Base-by-base conservation (phyloP, 768 basidiomycete species). In the Tylopilus rubrobrunneus region DNA sequence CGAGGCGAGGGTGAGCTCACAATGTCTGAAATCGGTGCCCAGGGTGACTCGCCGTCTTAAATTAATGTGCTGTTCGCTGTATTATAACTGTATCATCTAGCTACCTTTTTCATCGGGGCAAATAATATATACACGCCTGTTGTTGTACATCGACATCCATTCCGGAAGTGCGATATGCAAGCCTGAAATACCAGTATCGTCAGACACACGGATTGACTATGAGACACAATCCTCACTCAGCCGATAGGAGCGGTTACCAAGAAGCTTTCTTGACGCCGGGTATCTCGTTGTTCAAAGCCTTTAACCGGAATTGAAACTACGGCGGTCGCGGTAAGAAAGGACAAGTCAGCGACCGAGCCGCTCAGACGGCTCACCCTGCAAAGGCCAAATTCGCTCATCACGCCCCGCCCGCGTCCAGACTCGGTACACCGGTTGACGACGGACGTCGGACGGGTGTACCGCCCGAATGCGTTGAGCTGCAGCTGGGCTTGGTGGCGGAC, bases 401-500 rank as follows among this genome's bases (percentile, higher is more conserved):
- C 76, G 50, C 94, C 96, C 56, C 92, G 80, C 7, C 92, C 93
- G 54, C 85, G 78, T 1, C 96, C 96, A 9, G 90, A 84, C 70
- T 87, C 90, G 19, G 78, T 73, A 62, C 96, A 98, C 27, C 95
- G 78, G 67, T 94, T 93, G 75, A 92, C 94, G 31, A 97, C 89
- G 2, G 84, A 85, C 14, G 85, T 85, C n/a, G 91, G 88, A 37
- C 90, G 84, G 1, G 90, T 87, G 67, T 92, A 86, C 25, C 82
- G 80, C 46, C 82, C 85, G 62, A 97, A 91, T 6, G 86, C 84
- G 71, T 96, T 96, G 47, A 97, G 77, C 65, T 97, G 93, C 56
- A 98, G 74, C 70, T 97, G 94, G 15, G 96, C 96, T 60, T 94
- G 90, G 69, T 94, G 90, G 52, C 96, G 89, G 45, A 98, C 81